Evolutionary conservation across 1,284 basidiomycete species (phyloP), one percentile per base, ranked within the genome.

Genomic region (Microbotryomycetes sp.): DNA sequence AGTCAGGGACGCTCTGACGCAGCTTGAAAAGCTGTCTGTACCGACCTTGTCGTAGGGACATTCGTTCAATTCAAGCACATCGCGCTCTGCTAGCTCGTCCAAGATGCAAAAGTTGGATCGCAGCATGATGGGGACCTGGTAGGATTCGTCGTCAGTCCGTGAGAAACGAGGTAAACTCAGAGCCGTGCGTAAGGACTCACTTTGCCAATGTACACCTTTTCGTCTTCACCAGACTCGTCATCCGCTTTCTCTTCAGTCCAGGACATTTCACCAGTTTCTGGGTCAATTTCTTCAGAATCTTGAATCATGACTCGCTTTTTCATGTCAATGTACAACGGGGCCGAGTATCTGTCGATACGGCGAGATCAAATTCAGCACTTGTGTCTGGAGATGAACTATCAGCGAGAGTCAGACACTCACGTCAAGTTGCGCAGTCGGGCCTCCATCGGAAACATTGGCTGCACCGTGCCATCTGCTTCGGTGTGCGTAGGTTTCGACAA

Each of bases 261-360:
- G 47, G 82, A 76, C 74, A 86, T 81, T 63, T 93, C 90, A 28
- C 91, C 91, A 3, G 85, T 84, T 66, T 76, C 70, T 62, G 72
- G 65, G 59, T 80, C 79, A 66, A 84, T 80, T 64, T 89, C 88
- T 65, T 90, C 85, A 25, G 84, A 84, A 74, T 89, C 89, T 74
- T 78, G 75, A 53, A 87, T 76, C 63, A 92, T 74, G 16, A 92
- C 86, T 70, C 85, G 83, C 77, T 97, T 94, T 75, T 83, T 87
- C 83, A 97, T 92, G 76, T 97, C 94, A 70, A 98, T 87, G 74
- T 97, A 98, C 55, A 99, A 79, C 4, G 94, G 93, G 4, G 96
- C 89, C 16, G 93, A 92, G 76, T 99, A 97, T 16, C 75, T 76
- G 62, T 29, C n/a, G n/a, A n/a, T n/a, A n/a, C n/a, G n/a, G n/a